Conservation (phyloP, 2,329 filamentous ascomycete genomes). For the Colletotrichum endophyticum region DNA sequence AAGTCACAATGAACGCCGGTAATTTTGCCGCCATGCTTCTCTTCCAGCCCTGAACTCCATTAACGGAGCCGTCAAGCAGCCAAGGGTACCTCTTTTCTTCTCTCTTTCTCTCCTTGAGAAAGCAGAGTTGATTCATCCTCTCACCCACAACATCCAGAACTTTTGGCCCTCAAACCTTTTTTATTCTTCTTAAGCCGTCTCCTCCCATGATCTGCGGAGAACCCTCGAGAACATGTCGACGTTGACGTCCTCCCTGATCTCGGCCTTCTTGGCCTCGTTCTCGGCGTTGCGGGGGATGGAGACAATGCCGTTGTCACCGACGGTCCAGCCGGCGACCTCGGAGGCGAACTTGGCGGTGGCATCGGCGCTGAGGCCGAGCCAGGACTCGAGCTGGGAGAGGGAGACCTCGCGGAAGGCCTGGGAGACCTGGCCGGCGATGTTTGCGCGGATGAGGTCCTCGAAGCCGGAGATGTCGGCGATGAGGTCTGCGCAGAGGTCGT, state of each 20-base stretch:
- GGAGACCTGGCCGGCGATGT: constrained; percentile 87
- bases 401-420: constrained; percentile 79
- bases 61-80: constrained; percentile 16
- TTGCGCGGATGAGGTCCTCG: constrained; percentile 89
- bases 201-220: constrained; percentile 85
- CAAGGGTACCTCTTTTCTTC: not conserved
- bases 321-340: constrained; percentile 86
- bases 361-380: constrained; percentile 75
- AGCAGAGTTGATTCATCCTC: not conserved
- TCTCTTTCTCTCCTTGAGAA: not conserved
- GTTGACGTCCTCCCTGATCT: constrained; percentile 94
- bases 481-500: constrained; percentile 94
- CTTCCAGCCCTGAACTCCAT: constrained; percentile 19
- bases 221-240: constrained; percentile 85
- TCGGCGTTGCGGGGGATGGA: constrained; percentile 91
- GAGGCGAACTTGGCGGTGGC: constrained; percentile 78
- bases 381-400: constrained; percentile 71
- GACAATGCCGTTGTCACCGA: constrained; percentile 70
- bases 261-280: constrained; percentile 94
- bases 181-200: constrained; percentile 60
- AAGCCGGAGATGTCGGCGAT: constrained; percentile 94
- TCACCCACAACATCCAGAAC: not conserved
- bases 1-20: constrained; percentile 24
- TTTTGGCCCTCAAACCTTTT: not conserved
- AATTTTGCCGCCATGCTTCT: constrained; percentile 25